phyloP scores from a whole-genome alignment of 129 eudicot genomes.

The Apium graveolens region DNA sequence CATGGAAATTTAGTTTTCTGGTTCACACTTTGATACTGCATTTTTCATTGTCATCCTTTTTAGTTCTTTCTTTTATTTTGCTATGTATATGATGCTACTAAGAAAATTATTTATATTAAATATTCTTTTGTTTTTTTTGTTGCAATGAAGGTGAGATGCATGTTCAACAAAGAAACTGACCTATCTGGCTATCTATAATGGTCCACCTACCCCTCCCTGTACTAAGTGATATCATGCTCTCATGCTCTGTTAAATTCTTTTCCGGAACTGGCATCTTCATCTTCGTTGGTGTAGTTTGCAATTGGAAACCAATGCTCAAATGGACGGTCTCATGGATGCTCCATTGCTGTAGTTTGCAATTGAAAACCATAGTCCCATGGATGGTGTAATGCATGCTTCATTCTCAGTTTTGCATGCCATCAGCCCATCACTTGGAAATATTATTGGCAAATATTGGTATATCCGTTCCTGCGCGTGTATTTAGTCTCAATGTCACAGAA shows the following conservation, averaged over 20 bases:
- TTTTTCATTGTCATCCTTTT: neutral
- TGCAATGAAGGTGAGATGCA: neutral
- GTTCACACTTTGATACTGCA: neutral
- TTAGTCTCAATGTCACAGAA: neutral
- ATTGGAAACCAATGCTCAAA: too few species aligned
- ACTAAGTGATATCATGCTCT: neutral
- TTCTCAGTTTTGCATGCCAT: neutral
- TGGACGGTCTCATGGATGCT: too few species aligned
- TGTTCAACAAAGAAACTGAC: neutral
- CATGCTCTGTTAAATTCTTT: too few species aligned
- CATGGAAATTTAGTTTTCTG: too few species aligned
- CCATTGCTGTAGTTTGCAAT: neutral
- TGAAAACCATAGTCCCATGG: neutral
- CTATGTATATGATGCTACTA: neutral
- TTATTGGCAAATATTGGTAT: neutral
- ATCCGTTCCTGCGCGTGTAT: neutral
- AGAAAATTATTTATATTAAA: neutral
- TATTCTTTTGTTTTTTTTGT: neutral
- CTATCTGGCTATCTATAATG: neutral
- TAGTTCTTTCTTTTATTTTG: neutral
- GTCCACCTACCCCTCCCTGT: neutral
- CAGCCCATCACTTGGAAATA: neutral
- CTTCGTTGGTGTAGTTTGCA: too few species aligned
- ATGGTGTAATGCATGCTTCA: neutral
- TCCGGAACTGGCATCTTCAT: too few species aligned